phyloP scores from a whole-genome alignment of 495 filamentous ascomycete species.

The Aspergillus affinis region DNA sequence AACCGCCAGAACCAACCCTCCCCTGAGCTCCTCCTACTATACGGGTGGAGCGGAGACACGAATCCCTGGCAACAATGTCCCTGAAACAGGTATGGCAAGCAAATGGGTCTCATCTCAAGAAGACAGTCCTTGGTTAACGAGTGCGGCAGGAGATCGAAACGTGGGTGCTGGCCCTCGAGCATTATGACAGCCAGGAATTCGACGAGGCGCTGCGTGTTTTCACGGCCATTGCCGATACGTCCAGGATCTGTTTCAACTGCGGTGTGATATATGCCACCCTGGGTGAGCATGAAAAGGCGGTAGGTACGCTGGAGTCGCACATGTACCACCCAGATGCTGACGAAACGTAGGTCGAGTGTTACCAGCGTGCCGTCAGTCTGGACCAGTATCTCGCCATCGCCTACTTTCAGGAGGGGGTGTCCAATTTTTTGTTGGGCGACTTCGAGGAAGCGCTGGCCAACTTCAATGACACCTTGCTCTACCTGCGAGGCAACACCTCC shows the following conservation, averaged over 20 bases:
- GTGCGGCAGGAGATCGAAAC: constrained; percentile 79
- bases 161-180: constrained; percentile 88
- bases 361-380: constrained; percentile 82
- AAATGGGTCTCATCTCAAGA: background rate
- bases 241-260: constrained; percentile 98
- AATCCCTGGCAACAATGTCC: constrained; percentile 48
- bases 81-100: constrained; percentile 69
- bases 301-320: constrained; percentile 47
- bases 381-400: constrained; percentile 96
- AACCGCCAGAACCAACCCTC: background rate
- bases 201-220: constrained; percentile 82
- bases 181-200: constrained; percentile 96
- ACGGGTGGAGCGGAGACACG: background rate
- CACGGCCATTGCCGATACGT: constrained; percentile 86
- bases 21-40: background rate
- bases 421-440: constrained; percentile 95
- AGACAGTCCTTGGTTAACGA: constrained; percentile 19
- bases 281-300: constrained; percentile 94
- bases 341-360: constrained; percentile 76
- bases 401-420: constrained; percentile 98
- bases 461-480: constrained; percentile 97
- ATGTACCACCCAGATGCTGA: constrained; percentile 7
- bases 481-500: constrained; percentile 90
- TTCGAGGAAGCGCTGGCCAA: constrained; percentile 97
- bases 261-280: constrained; percentile 97